Evolutionary conservation across 805 yeast species (phyloP).

Genomic region (Ogataea paraovalis): DNA sequence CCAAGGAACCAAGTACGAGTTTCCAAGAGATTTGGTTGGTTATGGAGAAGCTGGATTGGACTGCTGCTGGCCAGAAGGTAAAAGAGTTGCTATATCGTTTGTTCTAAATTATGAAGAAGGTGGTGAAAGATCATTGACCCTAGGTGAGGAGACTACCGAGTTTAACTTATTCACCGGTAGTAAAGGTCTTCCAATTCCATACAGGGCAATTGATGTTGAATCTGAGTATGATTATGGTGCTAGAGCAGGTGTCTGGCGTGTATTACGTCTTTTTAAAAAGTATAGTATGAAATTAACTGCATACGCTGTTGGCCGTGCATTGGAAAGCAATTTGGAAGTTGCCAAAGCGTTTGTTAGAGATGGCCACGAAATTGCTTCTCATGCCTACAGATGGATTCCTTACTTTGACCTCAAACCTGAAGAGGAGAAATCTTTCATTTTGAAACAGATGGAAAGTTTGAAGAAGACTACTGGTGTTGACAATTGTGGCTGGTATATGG

Average conservation of each 20-base stretch:
- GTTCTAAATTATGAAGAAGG: constrained; percentile 27
- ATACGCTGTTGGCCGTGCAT: constrained; percentile 38
- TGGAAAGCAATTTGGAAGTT: constrained; percentile 30
- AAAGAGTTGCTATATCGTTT: constrained; percentile 20
- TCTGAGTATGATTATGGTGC: constrained; percentile 7
- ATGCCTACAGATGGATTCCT: constrained; percentile 37
- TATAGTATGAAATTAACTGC: constrained; percentile 31
- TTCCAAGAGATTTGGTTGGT: constrained; percentile 19
- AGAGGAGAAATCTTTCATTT: constrained; percentile 32
- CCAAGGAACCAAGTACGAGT: constrained; percentile 15
- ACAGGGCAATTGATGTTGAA: constrained; percentile 10
- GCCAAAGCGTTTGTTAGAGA: constrained; percentile 34
- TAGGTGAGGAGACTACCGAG: constrained; percentile 10
- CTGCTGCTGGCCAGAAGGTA: constrained; percentile 20
- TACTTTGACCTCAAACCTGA: constrained; percentile 30
- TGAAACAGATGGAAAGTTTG: constrained; percentile 27
- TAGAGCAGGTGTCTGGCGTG: constrained; percentile 14
- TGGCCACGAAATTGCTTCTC: constrained; percentile 39
- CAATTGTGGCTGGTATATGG: constrained; percentile 36
- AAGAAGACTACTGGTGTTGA: constrained; percentile 31
- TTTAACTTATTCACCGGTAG: constrained; percentile 5
- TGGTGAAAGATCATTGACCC: constrained; percentile 13
- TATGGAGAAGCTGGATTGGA: constrained; percentile 27
- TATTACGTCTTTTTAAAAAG: constrained; percentile 31
- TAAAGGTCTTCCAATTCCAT: constrained; percentile 3